Conservation (phyloP, 768 basidiomycete species). For the Serendipita indica region DNA sequence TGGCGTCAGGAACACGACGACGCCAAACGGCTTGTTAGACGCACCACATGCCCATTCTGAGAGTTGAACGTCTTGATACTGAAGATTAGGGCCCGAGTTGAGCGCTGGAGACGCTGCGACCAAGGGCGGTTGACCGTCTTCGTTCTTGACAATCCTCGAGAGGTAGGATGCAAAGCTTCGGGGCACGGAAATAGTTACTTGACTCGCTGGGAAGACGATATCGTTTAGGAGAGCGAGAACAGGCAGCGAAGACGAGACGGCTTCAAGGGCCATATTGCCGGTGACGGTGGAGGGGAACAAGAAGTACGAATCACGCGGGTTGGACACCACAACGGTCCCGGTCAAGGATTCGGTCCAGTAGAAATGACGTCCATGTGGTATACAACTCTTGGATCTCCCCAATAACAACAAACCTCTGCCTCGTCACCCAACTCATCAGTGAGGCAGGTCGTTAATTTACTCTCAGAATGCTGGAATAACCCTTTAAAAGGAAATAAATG, state of each 20-base stretch:
- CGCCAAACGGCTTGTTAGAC: not conserved
- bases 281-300: constrained; percentile 1
- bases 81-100: constrained; percentile 17
- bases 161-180: constrained; percentile 48
- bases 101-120: constrained; percentile 51
- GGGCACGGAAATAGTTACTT: constrained; percentile 52
- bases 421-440: too few species aligned
- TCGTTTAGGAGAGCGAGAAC: constrained; percentile 59
- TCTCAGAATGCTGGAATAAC: too few species aligned
- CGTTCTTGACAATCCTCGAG: constrained; percentile 49
- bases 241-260: constrained; percentile 35
- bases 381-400: too few species aligned
- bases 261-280: constrained; percentile 16
- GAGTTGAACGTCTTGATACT: constrained; percentile 6
- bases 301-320: not conserved
- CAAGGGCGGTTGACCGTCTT: constrained; percentile 46
- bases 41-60: constrained; percentile 14
- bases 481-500: too few species aligned
- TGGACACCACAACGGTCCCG: too few species aligned
- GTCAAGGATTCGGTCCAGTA: too few species aligned
- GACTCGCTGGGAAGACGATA: constrained; percentile 58
- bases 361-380: too few species aligned
- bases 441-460: too few species aligned
- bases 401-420: too few species aligned
- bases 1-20: not conserved